Percentiles rank a stretch among this genome's conserved stretches.
Evolutionary conservation across 106 monocot species (phyloP).

Genomic region (Xerophyta viscosa): DNA sequence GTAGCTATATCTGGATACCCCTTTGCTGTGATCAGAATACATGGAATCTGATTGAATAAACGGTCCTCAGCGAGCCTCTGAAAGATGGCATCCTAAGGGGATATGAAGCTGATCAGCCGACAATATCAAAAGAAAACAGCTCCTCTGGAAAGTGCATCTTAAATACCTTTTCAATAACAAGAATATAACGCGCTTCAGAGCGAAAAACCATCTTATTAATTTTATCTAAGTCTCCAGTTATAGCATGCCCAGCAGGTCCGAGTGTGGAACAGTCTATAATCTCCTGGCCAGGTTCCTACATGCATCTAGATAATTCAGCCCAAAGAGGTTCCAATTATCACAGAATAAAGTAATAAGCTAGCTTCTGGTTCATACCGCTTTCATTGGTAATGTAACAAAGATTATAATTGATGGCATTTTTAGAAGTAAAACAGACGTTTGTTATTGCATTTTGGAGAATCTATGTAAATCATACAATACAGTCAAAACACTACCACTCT

Average conservation of each 20-base stretch:
- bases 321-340: no score
- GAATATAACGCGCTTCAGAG: conserved; percentile 91
- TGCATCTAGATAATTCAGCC: not conserved
- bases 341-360: no score
- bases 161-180: conserved; percentile 89
- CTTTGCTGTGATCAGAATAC: conserved; percentile 87
- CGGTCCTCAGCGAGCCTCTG: conserved; percentile 87
- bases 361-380: no score
- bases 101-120: conserved; percentile 8
- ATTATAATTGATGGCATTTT: no score
- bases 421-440: no score
- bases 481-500: no score
- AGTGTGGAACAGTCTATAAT: conserved; percentile 61
- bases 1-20: conserved; percentile 97
- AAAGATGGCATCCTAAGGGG: conserved; percentile 84
- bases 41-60: conserved; percentile 73
- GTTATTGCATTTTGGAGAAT: no score
- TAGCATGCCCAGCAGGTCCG: conserved; percentile 71
- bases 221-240: conserved; percentile 74
- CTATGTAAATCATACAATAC: no score
- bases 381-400: no score
- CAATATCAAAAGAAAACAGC: not conserved
- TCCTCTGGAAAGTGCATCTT: not conserved
- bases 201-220: conserved; percentile 45
- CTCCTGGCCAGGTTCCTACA: conserved; percentile 51